Percentiles rank a stretch among this genome's conserved stretches.
Conservation (phyloP, 768 basidiomycete species). For the Brasilioporus rufonigricans region DNA sequence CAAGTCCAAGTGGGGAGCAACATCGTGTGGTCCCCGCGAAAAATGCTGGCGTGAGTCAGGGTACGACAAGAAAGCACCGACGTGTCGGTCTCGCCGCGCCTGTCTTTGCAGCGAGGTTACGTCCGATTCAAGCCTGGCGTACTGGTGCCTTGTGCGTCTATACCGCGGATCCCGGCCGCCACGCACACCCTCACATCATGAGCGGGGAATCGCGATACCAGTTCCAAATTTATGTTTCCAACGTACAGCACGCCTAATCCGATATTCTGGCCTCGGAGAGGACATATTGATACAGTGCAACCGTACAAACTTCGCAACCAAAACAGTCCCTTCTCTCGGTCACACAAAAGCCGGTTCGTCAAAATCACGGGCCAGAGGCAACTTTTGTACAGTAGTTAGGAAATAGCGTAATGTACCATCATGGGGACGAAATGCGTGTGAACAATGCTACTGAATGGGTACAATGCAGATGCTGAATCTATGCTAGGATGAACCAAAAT, state of each 20-base stretch:
- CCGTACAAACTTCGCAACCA: constrained; percentile 4
- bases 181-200: not conserved
- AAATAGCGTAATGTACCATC: constrained; percentile 34
- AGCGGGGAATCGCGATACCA: constrained; percentile 13
- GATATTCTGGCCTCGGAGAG: constrained; percentile 5
- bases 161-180: constrained; percentile 18
- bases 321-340: constrained; percentile 3
- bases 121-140: constrained; percentile 6
- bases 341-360: constrained; percentile 11
- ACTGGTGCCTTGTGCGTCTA: constrained; percentile 11
- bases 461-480: constrained; percentile 36
- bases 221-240: not conserved
- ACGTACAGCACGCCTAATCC: not conserved
- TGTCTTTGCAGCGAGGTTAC: constrained; percentile 11
- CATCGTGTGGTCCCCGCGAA: constrained; percentile 7
- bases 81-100: not conserved
- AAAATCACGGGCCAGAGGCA: constrained; percentile 11
- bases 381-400: constrained; percentile 31
- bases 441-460: constrained; percentile 33
- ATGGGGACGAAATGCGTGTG: constrained; percentile 26
- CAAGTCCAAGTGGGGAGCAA: constrained; percentile 11
- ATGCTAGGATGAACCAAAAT: constrained; percentile 37
- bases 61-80: not conserved
- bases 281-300: constrained; percentile 1
- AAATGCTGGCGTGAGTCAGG: constrained; percentile 10